Evolutionary conservation across 352 stramenopile genomes (phyloP), one percentile per base, ranked within the genome.

Genomic region (Phytophthora fragariae): DNA sequence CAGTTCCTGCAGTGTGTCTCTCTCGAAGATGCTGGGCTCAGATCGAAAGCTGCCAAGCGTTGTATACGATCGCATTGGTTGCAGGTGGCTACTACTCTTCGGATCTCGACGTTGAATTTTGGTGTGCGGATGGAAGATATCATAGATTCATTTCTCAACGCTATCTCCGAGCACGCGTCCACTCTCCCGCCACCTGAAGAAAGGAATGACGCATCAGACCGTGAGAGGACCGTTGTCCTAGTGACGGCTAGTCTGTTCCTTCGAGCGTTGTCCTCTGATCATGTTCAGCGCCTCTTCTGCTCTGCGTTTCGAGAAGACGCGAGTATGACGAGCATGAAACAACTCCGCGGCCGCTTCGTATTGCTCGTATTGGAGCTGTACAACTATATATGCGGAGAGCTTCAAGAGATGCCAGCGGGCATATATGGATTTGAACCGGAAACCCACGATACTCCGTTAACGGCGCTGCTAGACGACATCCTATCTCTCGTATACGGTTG

Each of bases 1-100:
- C 39, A 44, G 6, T 76, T 76, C 37, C 47, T 73, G 7, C 9
- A 57, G 21, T 31, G 31, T 10, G 10, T 76, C 14, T 29, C 57
- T 5, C 5, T 65, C 9, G 9, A 41, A 5, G 63, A 73, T 19
- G 17, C 58, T 3, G 37, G 46, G 0, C 24, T 66, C 46, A 46
- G 12, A 31, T 0, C 19, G n/a, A 33, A 49, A 10, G 14, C 10
- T 5, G 1, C 58, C n/a, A 10, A 24, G 8, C 27, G 3, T 6
- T 27, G 50, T 15, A 11, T 68, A 8, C 70, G 47, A 15, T 31
- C 58, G 5, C 59, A 62, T 27, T 76, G 70, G 70, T 21, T 72
- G 6, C 19, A 21, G 17, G 31, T 44, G 7, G 58, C 29, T 56
- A 19, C 14, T 56, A 10, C 21, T n/a, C 50, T 56, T 56, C 21